A percentile compares a stretch with the other conserved stretches of the same genome.
phyloP scores from a whole-genome alignment of 495 filamentous ascomycete species.

The Penicillium steckii region DNA sequence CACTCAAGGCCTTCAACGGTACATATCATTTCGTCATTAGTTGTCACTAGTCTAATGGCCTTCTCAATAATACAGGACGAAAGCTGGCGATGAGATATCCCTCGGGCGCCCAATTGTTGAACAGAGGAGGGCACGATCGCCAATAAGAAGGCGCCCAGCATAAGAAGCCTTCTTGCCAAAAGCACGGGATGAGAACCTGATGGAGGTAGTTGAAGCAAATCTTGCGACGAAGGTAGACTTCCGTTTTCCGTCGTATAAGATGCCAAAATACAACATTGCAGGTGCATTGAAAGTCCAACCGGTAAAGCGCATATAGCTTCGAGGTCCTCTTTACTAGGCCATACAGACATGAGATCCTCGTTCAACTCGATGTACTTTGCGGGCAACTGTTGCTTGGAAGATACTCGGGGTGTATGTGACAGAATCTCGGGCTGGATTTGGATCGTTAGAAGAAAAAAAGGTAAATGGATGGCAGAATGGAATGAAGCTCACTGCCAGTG shows the following conservation, averaged over 20 bases:
- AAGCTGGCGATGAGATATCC: constrained; percentile 19
- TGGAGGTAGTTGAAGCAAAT: constrained; percentile 35
- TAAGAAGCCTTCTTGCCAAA: constrained; percentile 44
- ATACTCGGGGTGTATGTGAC: neutral
- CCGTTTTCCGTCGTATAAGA: constrained; percentile 18
- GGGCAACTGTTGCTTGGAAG: neutral
- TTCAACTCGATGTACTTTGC: constrained; percentile 16
- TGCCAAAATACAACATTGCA: constrained; percentile 25
- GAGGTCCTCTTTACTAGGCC: constrained; percentile 37
- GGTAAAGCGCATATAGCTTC: constrained; percentile 31
- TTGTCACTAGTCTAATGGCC: constrained; percentile 41
- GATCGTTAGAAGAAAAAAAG: too few relatives aligned
- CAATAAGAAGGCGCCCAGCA: constrained; percentile 43
- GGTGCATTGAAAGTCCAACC: constrained; percentile 20
- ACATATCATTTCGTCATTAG: constrained; percentile 43
- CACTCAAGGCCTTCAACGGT: constrained; percentile 50
- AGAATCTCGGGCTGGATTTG: neutral
- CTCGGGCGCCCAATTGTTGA: constrained; percentile 10
- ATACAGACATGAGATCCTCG: constrained; percentile 30
- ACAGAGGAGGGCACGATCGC: constrained; percentile 25
- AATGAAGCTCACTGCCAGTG: too few relatives aligned
- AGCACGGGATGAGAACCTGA: constrained; percentile 42
- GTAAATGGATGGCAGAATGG: too few relatives aligned
- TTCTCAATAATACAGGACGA: constrained; percentile 33
- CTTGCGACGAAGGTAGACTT: constrained; percentile 16